phyloP scores from a whole-genome alignment of 352 stramenopile genomes.

The Phytophthora chlamydospora region DNA sequence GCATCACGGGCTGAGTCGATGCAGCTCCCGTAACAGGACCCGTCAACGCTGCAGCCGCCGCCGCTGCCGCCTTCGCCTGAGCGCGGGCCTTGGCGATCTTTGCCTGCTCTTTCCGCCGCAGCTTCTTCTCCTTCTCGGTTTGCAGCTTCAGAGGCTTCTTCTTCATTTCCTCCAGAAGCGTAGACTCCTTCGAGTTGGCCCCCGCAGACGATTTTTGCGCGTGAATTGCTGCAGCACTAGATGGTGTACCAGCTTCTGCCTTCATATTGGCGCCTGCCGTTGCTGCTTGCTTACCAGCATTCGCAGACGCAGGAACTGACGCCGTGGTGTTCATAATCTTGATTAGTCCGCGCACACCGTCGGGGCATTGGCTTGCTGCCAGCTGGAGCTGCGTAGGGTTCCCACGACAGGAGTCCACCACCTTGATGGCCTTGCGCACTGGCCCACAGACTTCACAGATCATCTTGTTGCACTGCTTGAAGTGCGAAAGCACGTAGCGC shows the following conservation, averaged over 20 bases:
- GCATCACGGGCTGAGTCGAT: slow-evolving; percentile 30
- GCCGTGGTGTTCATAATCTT: slow-evolving; percentile 88
- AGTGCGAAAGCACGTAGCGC: slow-evolving; percentile 89
- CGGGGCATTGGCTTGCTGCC: slow-evolving; percentile 66
- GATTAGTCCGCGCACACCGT: slow-evolving; percentile 81
- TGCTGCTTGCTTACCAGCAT: slow-evolving; percentile 40
- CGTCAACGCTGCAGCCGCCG: slow-evolving; percentile 30
- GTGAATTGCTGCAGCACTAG: slow-evolving; percentile 7
- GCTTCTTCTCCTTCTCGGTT: slow-evolving; percentile 89
- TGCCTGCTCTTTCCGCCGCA: slow-evolving; percentile 81
- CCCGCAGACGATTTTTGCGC: background rate
- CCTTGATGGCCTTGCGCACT: slow-evolving; percentile 88
- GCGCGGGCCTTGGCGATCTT: slow-evolving; percentile 78
- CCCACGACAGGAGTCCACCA: slow-evolving; percentile 82
- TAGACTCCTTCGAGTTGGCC: slow-evolving; percentile 22
- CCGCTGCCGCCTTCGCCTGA: slow-evolving; percentile 70
- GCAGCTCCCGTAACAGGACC: slow-evolving; percentile 9
- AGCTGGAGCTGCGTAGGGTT: slow-evolving; percentile 80
- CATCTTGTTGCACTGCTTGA: slow-evolving; percentile 93
- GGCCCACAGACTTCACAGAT: slow-evolving; percentile 91
- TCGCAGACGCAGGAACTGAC: slow-evolving; percentile 5
- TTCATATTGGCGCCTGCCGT: slow-evolving; percentile 17
- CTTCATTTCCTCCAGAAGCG: slow-evolving; percentile 50
- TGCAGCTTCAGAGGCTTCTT: slow-evolving; percentile 83
- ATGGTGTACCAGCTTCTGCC: slow-evolving; percentile 16